These are phyloP conservation scores for Claviceps humidiphila DNA, from an alignment of 2,329 filamentous ascomycete genomes.

Conservation along the genomic window DNA sequence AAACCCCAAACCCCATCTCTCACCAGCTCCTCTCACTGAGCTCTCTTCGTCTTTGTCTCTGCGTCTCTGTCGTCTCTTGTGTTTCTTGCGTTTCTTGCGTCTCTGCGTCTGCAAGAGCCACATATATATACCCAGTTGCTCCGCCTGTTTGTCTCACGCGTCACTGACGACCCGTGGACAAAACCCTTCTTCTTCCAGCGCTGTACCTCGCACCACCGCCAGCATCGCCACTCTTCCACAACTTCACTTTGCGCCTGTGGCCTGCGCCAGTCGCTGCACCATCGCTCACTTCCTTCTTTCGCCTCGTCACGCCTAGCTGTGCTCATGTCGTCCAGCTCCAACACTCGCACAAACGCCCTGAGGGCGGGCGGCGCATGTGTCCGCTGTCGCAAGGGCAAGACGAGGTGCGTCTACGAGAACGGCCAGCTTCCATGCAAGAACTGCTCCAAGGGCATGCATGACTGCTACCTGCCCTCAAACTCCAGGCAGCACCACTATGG, in stretches of 20 bases:
- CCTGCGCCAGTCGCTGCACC: not conserved
- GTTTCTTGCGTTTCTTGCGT: too few species aligned
- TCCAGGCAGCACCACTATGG: conserved; percentile 46
- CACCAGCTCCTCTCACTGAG: not conserved
- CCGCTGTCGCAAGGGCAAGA: conserved; percentile 51
- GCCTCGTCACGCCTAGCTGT: not conserved
- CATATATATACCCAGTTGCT: not conserved
- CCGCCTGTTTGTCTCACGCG: conserved; percentile 1
- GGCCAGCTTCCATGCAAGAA: conserved; percentile 50
- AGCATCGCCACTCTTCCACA: conserved; percentile 1
- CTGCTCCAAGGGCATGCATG: conserved; percentile 50
- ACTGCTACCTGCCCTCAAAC: conserved; percentile 49
- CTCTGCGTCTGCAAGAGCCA: not conserved
- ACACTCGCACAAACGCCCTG: conserved; percentile 45
- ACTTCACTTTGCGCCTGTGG: conserved; percentile 1
- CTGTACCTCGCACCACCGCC: conserved; percentile 1
- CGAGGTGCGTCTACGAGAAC: conserved; percentile 50
- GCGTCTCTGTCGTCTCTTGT: too few species aligned
- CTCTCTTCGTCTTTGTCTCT: not conserved
- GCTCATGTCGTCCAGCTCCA: conserved; percentile 31
- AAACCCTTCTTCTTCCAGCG: conserved; percentile 3
- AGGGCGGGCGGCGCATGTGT: conserved; percentile 48
- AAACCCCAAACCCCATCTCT: not conserved
- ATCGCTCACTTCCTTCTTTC: not conserved
- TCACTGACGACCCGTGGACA: conserved; percentile 2